Percentiles rank a stretch among this genome's conserved stretches.
Evolutionary conservation across 495 filamentous ascomycete genomes (phyloP).

Genomic region (Lasiosphaeriaceae sp.): DNA sequence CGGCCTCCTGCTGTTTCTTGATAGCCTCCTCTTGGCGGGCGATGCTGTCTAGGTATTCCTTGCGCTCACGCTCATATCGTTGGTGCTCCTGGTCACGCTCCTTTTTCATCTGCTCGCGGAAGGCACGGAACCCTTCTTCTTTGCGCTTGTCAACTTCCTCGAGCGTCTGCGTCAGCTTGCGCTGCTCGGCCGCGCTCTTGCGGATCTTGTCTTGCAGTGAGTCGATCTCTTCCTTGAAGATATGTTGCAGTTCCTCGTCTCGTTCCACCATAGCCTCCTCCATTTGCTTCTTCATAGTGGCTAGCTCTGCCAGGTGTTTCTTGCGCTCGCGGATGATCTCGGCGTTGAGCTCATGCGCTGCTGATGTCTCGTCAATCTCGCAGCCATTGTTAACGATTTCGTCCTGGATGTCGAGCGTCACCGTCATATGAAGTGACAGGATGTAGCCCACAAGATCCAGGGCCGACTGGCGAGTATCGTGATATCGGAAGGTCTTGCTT

Average conservation of each 20-base stretch:
- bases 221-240: neutral
- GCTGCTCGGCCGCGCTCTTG: neutral
- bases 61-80: neutral
- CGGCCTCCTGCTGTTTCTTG: neutral
- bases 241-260: neutral
- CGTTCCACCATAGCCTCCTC: neutral
- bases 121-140: neutral
- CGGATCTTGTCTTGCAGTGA: neutral
- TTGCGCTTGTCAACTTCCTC: neutral
- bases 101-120: neutral
- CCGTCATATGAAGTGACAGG: slow-evolving; percentile 12
- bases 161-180: neutral
- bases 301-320: neutral
- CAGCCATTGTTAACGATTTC: slow-evolving; percentile 33
- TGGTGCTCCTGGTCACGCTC: neutral
- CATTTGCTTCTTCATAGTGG: neutral
- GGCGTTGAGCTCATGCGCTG: slow-evolving; percentile 27
- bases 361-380: slow-evolving; percentile 32
- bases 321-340: slow-evolving; percentile 18
- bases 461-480: slow-evolving; percentile 26
- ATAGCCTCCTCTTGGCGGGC: neutral
- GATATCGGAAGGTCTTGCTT: slow-evolving; percentile 22
- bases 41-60: no score
- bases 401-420: slow-evolving; percentile 35
- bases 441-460: slow-evolving; percentile 17